A percentile compares a stretch with the other conserved stretches of the same genome.
Evolutionary conservation across 805 yeast genomes (phyloP).

Genomic region (Pichia nanzhaoensis): DNA sequence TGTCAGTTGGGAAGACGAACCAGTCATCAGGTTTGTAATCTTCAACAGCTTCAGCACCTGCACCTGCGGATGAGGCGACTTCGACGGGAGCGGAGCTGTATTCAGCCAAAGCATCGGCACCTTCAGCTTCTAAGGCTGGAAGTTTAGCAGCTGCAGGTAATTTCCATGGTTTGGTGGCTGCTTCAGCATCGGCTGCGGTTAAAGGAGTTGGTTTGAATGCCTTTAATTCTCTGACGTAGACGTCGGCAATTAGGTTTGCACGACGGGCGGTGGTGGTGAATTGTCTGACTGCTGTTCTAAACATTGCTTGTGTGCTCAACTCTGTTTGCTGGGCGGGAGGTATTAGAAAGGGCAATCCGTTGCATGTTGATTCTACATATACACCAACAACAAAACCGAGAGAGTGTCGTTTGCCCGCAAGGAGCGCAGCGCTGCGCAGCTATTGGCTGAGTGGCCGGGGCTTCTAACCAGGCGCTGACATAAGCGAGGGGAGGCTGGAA

Average conservation of each 20-base stretch:
- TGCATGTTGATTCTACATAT: too few relatives aligned
- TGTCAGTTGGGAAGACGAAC: constrained; percentile 74
- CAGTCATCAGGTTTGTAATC: constrained; percentile 58
- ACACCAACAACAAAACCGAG: too few relatives aligned
- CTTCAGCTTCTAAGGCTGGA: constrained; percentile 66
- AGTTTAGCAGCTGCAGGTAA: constrained; percentile 71
- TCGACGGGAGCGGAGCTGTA: constrained; percentile 73
- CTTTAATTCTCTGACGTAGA: constrained; percentile 81
- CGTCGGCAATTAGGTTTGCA: constrained; percentile 64
- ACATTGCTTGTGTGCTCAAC: constrained; percentile 17
- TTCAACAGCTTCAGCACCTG: constrained; percentile 36
- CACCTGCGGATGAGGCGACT: constrained; percentile 44
- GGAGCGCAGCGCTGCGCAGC: background rate
- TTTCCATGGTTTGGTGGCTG: constrained; percentile 75
- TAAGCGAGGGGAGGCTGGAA: too few relatives aligned
- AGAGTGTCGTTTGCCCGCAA: background rate
- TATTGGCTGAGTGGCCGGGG: background rate
- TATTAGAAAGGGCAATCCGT: too few relatives aligned
- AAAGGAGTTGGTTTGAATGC: constrained; percentile 80
- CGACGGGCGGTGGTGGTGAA: constrained; percentile 25
- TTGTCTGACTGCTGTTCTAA: constrained; percentile 24
- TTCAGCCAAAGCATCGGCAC: constrained; percentile 56
- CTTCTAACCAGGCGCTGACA: background rate
- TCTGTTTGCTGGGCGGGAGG: too few relatives aligned
- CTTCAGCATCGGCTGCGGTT: constrained; percentile 67